Percentiles rank a stretch among this genome's conserved stretches.
Conservation (phyloP, 352 stramenopile species). For the Phytophthora ohioensis region DNA sequence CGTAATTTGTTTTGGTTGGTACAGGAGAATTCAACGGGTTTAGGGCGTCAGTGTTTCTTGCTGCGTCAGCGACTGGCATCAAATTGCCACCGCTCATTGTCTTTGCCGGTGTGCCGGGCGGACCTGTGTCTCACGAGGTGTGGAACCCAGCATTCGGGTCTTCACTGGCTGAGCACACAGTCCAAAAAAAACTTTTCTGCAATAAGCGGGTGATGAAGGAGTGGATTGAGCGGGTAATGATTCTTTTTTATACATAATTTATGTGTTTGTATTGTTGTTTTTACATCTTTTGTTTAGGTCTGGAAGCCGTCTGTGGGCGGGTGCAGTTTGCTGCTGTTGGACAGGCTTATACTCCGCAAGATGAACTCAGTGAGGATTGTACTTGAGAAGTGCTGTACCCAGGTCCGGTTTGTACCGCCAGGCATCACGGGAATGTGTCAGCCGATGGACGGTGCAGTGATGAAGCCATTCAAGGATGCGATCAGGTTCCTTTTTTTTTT, state of each 20-base stretch:
- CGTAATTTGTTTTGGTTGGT: neutral
- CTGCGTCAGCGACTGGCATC: conserved; percentile 8
- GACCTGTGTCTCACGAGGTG: conserved; percentile 7
- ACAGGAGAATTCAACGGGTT: conserved; percentile 14
- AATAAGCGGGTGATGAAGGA: conserved; percentile 21
- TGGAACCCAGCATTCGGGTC: conserved; percentile 11
- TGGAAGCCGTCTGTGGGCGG: conserved; percentile 13
- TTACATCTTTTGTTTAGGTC: conserved; percentile 13
- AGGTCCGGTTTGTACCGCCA: conserved; percentile 5
- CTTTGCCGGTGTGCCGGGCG: conserved; percentile 12
- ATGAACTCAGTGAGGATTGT: neutral
- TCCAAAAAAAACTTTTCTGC: conserved; percentile 24
- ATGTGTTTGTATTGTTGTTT: neutral
- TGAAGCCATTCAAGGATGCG: conserved; percentile 17
- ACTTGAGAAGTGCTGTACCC: conserved; percentile 1
- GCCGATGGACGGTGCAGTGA: conserved; percentile 11
- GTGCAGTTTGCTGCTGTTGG: neutral
- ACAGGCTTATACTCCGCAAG: conserved; percentile 16
- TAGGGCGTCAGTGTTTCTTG: conserved; percentile 17
- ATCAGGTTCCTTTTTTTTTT: conserved; percentile 4
- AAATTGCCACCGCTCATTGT: conserved; percentile 13
- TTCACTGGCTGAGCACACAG: conserved; percentile 7
- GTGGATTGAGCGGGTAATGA: conserved; percentile 15
- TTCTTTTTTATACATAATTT: neutral
- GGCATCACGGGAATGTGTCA: conserved; percentile 13